These are phyloP conservation scores for Asclepias syriaca DNA, from an alignment of 257 asterid genomes.

Conservation along the genomic window DNA sequence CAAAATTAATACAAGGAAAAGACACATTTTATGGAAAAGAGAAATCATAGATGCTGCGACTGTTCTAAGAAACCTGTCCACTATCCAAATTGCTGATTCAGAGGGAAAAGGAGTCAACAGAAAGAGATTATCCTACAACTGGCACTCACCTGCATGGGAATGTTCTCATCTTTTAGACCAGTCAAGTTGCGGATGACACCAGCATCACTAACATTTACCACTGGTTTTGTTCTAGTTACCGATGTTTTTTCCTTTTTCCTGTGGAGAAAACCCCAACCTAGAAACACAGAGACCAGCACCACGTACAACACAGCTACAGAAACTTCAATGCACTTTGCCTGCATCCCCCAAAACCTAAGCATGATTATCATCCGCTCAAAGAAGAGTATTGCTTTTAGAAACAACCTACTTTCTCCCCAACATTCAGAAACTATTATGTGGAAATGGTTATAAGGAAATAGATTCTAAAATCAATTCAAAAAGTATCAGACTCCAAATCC, in stretches of 20 bases:
- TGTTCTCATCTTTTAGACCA: constrained; percentile 77
- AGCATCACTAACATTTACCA: constrained; percentile 59
- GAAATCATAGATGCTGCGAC: not conserved
- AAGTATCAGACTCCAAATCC: constrained; percentile 11
- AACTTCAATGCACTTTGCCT: constrained; percentile 95
- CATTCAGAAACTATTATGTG: not conserved
- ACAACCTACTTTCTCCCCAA: not conserved
- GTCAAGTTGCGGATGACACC: constrained; percentile 67
- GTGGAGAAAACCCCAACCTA: constrained; percentile 88
- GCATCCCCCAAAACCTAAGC: constrained; percentile 21
- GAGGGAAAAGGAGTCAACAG: not conserved
- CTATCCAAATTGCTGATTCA: not conserved
- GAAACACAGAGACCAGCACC: constrained; percentile 63
- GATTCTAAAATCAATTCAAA: constrained; percentile 8
- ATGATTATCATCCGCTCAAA: constrained; percentile 1
- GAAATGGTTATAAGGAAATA: not conserved
- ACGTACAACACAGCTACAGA: constrained; percentile 65
- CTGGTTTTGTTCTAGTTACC: constrained; percentile 55
- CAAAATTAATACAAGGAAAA: constrained; percentile 4
- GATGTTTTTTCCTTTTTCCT: constrained; percentile 53
- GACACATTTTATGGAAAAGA: not conserved
- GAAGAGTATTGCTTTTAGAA: not conserved
- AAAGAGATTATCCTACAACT: constrained; percentile 7
- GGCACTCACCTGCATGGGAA: constrained; percentile 83
- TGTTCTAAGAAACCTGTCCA: not conserved